Conservation (phyloP, 768 basidiomycete genomes). For the Cystobasidium onofrii region DNA sequence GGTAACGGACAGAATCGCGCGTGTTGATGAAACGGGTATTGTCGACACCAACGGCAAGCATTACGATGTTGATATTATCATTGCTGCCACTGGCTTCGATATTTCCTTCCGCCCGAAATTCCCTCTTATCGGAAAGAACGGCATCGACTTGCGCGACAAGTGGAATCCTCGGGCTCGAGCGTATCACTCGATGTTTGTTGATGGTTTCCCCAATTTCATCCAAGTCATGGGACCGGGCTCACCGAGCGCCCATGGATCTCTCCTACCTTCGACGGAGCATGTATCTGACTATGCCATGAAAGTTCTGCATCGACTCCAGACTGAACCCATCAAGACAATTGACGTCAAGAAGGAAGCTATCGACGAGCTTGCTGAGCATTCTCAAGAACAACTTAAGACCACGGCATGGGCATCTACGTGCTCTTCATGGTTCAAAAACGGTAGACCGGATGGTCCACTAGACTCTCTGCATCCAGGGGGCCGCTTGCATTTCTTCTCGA, state of each 20-base stretch:
- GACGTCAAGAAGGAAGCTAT: constrained; percentile 3
- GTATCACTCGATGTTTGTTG: constrained; percentile 25
- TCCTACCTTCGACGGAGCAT: constrained; percentile 20
- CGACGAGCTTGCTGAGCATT: constrained; percentile 16
- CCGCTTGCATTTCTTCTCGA: constrained; percentile 22
- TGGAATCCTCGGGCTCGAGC: constrained; percentile 12
- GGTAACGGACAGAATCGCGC: constrained; percentile 11
- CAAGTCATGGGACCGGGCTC: constrained; percentile 30
- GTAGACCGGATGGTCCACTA: constrained; percentile 16
- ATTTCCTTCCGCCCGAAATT: constrained; percentile 16
- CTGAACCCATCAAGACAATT: constrained; percentile 17
- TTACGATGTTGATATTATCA: constrained; percentile 33
- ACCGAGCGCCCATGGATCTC: constrained; percentile 15
- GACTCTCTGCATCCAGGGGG: constrained; percentile 25
- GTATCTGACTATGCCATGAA: constrained; percentile 28
- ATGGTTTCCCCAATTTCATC: constrained; percentile 34
- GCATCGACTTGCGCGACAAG: constrained; percentile 6
- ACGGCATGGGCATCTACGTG: constrained; percentile 20
- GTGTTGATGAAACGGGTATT: constrained; percentile 28
- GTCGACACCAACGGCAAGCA: constrained; percentile 9
- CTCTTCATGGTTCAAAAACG: constrained; percentile 24
- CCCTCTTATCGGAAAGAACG: constrained; percentile 27
- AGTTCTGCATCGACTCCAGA: constrained; percentile 22
- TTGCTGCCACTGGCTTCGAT: constrained; percentile 36
- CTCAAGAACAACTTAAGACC: constrained; percentile 12